A percentile compares a stretch with the other conserved stretches of the same genome.
Evolutionary conservation across 1,284 basidiomycete genomes (phyloP).

Genomic region (Gymnopus androsaceus): DNA sequence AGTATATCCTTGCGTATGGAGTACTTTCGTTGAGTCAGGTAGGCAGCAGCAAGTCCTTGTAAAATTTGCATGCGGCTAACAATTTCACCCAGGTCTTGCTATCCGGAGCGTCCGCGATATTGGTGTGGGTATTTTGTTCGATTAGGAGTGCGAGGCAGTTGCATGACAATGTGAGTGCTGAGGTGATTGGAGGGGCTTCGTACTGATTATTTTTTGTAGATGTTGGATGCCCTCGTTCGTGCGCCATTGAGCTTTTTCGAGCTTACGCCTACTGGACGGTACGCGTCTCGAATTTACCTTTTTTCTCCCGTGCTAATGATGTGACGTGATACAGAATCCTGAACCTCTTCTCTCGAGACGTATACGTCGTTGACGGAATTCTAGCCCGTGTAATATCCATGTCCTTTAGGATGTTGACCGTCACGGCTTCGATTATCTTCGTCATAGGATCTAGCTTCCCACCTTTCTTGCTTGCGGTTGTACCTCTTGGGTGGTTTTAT

Average conservation of each 20-base stretch:
- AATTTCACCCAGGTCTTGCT: no score
- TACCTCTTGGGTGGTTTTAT: constrained; percentile 80
- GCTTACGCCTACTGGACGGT: constrained; percentile 79
- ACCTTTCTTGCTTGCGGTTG: constrained; percentile 74
- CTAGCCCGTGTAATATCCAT: constrained; percentile 76
- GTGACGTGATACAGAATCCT: constrained; percentile 53
- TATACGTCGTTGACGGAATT: constrained; percentile 88
- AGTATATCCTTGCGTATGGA: constrained; percentile 65
- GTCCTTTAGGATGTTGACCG: constrained; percentile 62
- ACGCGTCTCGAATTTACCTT: constrained; percentile 21
- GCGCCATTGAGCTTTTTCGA: constrained; percentile 90
- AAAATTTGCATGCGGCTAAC: no score
- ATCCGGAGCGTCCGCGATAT: constrained; percentile 55
- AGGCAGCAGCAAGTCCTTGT: no score
- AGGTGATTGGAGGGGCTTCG: constrained; percentile 3
- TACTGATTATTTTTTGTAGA: constrained; percentile 40
- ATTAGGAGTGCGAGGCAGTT: constrained; percentile 74
- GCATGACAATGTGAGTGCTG: constrained; percentile 68
- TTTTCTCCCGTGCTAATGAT: background rate
- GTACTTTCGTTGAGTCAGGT: constrained; percentile 55
- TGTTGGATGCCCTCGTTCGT: constrained; percentile 76
- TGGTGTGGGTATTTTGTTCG: constrained; percentile 81
- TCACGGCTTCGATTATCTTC: constrained; percentile 72
- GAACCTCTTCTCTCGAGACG: constrained; percentile 91
- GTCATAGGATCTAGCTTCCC: constrained; percentile 85